Evolutionary conservation across 2,329 filamentous ascomycete genomes (phyloP).

Genomic region (Microsporum canis): DNA sequence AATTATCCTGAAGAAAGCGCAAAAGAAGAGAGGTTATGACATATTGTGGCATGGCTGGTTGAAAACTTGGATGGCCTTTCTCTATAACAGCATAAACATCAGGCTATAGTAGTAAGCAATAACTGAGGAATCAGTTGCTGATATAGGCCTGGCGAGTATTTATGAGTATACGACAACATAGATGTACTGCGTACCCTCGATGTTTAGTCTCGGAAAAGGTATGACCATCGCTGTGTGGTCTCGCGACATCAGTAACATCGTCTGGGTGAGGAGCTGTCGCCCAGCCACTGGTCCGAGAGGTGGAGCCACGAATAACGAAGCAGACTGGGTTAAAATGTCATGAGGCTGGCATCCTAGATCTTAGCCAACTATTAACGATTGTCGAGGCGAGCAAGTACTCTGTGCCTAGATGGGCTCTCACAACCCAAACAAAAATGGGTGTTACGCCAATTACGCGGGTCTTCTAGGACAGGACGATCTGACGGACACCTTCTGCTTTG

Average conservation of each 20-base stretch:
- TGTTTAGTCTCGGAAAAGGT: no score
- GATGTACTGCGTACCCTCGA: no score
- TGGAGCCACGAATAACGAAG: neutral
- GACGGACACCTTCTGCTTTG: neutral
- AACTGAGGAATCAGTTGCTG: no score
- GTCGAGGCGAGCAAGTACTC: neutral
- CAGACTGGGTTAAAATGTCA: neutral
- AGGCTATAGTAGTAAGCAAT: no score
- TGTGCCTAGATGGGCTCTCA: neutral
- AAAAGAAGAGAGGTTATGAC: neutral
- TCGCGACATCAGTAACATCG: no score
- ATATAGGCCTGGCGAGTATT: no score
- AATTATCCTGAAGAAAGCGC: neutral
- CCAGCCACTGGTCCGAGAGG: neutral
- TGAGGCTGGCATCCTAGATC: neutral
- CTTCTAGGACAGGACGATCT: neutral
- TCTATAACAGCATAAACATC: no score
- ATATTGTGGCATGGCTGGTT: neutral
- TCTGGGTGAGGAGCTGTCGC: no score
- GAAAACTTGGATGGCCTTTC: no score
- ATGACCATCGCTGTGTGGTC: no score
- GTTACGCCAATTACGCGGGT: neutral
- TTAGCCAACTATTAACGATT: neutral
- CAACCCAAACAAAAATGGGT: neutral
- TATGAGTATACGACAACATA: no score